These are phyloP conservation scores for Ganoderma leucocontextum DNA, from an alignment of 1,284 basidiomycete genomes.

Conservation along the genomic window DNA sequence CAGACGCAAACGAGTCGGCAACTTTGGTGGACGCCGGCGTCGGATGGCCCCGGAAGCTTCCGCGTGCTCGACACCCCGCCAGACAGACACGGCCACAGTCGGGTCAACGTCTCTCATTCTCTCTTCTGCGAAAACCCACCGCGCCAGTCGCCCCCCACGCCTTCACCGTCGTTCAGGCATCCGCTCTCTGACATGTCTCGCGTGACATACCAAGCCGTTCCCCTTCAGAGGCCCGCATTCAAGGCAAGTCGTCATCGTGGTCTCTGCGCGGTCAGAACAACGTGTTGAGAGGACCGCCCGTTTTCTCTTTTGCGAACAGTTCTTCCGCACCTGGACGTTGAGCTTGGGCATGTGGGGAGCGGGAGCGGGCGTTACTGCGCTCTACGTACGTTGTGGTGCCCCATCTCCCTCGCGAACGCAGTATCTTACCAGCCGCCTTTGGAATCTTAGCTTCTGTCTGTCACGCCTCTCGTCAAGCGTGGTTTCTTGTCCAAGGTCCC, in stretches of 20 bases:
- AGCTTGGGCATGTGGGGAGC: slow-evolving; percentile 74
- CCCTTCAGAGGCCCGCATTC: slow-evolving; percentile 30
- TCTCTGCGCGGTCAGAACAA: neutral
- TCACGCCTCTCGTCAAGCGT: slow-evolving; percentile 53
- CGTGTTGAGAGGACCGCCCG: slow-evolving; percentile 11
- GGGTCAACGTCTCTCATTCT: slow-evolving; percentile 1
- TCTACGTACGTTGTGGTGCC: slow-evolving; percentile 61
- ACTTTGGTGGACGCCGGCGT: slow-evolving; percentile 32
- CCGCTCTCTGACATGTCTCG: slow-evolving; percentile 38
- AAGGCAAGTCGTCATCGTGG: slow-evolving; percentile 31
- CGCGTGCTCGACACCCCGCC: slow-evolving; percentile 21
- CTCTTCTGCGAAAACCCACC: slow-evolving; percentile 21
- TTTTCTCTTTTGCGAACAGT: slow-evolving; percentile 31
- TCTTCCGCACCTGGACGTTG: slow-evolving; percentile 60
- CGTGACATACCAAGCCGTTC: slow-evolving; percentile 35
- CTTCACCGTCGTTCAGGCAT: slow-evolving; percentile 18
- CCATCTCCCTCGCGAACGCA: neutral
- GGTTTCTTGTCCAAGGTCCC: slow-evolving; percentile 52
- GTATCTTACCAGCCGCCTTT: slow-evolving; percentile 11
- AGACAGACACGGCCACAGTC: slow-evolving; percentile 10
- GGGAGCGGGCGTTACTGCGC: slow-evolving; percentile 68
- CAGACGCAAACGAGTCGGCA: slow-evolving; percentile 26
- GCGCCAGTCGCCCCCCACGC: slow-evolving; percentile 23
- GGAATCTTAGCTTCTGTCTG: slow-evolving; percentile 48
- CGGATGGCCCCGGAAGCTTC: slow-evolving; percentile 29